phyloP scores from a whole-genome alignment of 2,329 filamentous ascomycete species.

The Graphiopsis chlorocephala region DNA sequence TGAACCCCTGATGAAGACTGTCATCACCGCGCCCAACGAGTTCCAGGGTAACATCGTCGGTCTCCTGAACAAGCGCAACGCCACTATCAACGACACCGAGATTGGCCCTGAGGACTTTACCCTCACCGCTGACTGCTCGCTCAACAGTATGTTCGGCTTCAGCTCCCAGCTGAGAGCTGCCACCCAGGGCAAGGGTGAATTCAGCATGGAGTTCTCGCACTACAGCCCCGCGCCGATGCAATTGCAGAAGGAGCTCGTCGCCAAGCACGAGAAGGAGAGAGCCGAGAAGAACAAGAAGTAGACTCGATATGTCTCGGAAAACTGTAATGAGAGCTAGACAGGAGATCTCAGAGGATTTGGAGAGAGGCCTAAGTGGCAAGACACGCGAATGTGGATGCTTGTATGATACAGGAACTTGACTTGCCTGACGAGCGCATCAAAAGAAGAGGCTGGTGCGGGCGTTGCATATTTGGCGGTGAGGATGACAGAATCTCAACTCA shows the following conservation, averaged over 20 bases:
- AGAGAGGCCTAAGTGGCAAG: neutral
- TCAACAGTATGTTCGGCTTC: conserved; percentile 99
- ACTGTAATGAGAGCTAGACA: neutral
- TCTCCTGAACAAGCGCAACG: conserved; percentile 93
- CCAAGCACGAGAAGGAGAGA: conserved; percentile 66
- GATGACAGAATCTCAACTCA: neutral
- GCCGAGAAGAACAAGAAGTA: conserved; percentile 63
- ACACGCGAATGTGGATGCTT: neutral
- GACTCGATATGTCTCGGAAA: conserved; percentile 14
- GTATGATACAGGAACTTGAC: neutral
- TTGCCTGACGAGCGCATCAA: neutral
- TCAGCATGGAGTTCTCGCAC: conserved; percentile 98
- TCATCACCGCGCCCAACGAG: conserved; percentile 91
- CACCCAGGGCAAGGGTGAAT: conserved; percentile 98
- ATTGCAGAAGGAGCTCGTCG: conserved; percentile 74
- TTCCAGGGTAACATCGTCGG: conserved; percentile 97
- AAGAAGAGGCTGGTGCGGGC: neutral
- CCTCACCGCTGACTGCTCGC: conserved; percentile 82
- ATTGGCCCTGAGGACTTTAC: conserved; percentile 93
- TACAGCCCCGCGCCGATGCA: conserved; percentile 85
- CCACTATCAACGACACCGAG: conserved; percentile 92
- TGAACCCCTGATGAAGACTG: conserved; percentile 97
- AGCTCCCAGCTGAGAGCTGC: conserved; percentile 85
- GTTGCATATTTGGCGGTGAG: neutral
- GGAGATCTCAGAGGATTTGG: neutral